Conservation (phyloP, 176 grass and related monocot genomes). For the Musa itinerans region DNA sequence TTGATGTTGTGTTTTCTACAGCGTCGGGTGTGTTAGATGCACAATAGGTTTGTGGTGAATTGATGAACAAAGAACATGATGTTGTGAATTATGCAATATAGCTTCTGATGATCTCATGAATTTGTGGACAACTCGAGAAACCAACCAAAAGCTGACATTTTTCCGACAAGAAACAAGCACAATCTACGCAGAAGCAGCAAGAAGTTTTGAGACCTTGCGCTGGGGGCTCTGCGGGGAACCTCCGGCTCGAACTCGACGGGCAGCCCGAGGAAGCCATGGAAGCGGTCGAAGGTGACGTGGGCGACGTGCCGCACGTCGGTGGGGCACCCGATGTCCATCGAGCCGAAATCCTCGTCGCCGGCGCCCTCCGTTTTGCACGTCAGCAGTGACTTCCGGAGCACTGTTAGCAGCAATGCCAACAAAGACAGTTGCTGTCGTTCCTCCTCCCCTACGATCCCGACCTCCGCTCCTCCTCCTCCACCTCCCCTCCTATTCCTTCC, state of each 20-base stretch:
- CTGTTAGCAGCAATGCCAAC: conserved; percentile 28
- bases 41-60: too few species aligned
- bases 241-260: conserved; percentile 90
- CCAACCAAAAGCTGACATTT: background rate
- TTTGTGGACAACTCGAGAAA: background rate
- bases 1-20: background rate
- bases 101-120: background rate
- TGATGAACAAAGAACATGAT: background rate
- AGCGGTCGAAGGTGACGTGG: conserved; percentile 90
- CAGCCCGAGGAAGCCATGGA: conserved; percentile 86
- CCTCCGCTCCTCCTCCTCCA: background rate
- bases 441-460: conserved; percentile 1
- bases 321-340: conserved; percentile 87
- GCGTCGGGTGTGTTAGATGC: background rate
- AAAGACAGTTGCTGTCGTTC: conserved; percentile 32
- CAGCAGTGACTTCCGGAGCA: conserved; percentile 43
- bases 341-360: conserved; percentile 19
- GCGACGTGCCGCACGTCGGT: conserved; percentile 86
- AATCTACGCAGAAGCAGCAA: background rate
- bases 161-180: background rate
- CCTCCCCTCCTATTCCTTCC: conserved; percentile 8
- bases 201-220: conserved; percentile 51
- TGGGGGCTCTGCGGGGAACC: conserved; percentile 68
- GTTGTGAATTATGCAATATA: background rate
- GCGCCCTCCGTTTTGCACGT: conserved; percentile 41